These are phyloP conservation scores for Tetrapisispora namnaoensis DNA, from an alignment of 805 yeast genomes.

Conservation along the genomic window DNA sequence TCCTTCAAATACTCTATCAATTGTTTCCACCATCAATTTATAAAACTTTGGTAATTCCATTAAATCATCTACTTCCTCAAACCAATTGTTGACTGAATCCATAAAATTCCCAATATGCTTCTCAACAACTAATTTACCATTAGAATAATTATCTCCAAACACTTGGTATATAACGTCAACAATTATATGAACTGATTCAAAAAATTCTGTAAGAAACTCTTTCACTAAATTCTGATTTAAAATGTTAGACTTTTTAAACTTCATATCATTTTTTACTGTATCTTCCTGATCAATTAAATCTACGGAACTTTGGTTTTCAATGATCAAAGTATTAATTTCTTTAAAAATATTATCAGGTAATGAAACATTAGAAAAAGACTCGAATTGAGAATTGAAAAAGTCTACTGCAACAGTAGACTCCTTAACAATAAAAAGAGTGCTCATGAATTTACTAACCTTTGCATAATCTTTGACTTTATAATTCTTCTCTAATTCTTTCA, in stretches of 20 bases:
- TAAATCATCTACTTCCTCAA: not conserved
- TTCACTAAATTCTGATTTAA: not conserved
- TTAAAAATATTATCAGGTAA: not conserved
- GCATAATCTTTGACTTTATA: constrained; percentile 39
- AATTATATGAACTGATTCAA: not conserved
- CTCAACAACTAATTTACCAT: not conserved
- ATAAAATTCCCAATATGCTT: not conserved
- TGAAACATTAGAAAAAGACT: not conserved
- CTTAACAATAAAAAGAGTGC: constrained; percentile 29
- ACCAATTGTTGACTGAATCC: not conserved
- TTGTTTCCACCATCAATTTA: not conserved
- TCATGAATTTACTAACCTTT: constrained; percentile 26
- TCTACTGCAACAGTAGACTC: constrained; percentile 33
- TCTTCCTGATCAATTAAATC: not conserved
- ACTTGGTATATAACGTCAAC: not conserved
- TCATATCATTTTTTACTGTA: not conserved
- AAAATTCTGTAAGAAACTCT: not conserved
- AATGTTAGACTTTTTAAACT: not conserved
- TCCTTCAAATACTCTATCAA: not conserved
- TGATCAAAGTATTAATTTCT: not conserved
- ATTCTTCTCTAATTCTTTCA: constrained; percentile 57
- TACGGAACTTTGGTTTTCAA: not conserved
- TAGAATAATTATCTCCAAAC: not conserved
- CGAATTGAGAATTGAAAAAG: constrained; percentile 30
- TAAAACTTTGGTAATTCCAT: not conserved